Percentiles rank a stretch among this genome's conserved stretches.
Evolutionary conservation across 306 rosid genomes (phyloP).

Genomic region (Vachellia pachyceras): DNA sequence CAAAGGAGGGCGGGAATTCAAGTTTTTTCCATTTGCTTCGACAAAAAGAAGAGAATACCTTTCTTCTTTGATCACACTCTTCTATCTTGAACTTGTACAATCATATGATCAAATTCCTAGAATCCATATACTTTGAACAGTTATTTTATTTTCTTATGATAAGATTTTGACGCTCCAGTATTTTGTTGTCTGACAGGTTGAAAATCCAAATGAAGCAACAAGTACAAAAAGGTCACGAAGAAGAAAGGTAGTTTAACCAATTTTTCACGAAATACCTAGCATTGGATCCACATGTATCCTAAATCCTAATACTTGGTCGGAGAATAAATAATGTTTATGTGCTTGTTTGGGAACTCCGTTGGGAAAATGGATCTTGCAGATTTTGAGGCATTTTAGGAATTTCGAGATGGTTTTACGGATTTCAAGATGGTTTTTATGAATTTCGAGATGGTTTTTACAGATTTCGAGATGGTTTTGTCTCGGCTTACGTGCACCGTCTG

Average conservation of each 20-base stretch:
- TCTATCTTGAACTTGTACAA: not conserved
- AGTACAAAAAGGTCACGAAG: slow-evolving; percentile 67
- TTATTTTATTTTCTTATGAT: not conserved
- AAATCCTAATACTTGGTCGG: slow-evolving; percentile 23
- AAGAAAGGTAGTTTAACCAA: slow-evolving; percentile 61
- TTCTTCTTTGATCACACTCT: not conserved
- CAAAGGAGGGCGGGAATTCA: not conserved
- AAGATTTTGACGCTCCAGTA: slow-evolving; percentile 3
- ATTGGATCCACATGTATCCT: slow-evolving; percentile 14
- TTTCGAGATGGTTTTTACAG: too few relatives aligned
- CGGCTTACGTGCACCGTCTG: too few relatives aligned
- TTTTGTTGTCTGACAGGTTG: slow-evolving; percentile 49
- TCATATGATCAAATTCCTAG: not conserved
- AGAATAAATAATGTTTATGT: slow-evolving; percentile 16
- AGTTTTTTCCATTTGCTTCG: not conserved
- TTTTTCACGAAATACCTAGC: not conserved
- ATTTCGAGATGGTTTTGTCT: too few relatives aligned
- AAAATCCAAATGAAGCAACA: slow-evolving; percentile 49
- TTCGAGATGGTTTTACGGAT: too few relatives aligned
- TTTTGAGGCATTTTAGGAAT: too few relatives aligned
- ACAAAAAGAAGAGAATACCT: not conserved
- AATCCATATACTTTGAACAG: slow-evolving; percentile 2
- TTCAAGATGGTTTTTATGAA: too few relatives aligned
- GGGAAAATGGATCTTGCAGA: too few relatives aligned
- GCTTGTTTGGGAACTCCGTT: too few relatives aligned